Evolutionary conservation across 805 yeast species (phyloP), one percentile per base, ranked within the genome.

Genomic region (Metschnikowia similis): DNA sequence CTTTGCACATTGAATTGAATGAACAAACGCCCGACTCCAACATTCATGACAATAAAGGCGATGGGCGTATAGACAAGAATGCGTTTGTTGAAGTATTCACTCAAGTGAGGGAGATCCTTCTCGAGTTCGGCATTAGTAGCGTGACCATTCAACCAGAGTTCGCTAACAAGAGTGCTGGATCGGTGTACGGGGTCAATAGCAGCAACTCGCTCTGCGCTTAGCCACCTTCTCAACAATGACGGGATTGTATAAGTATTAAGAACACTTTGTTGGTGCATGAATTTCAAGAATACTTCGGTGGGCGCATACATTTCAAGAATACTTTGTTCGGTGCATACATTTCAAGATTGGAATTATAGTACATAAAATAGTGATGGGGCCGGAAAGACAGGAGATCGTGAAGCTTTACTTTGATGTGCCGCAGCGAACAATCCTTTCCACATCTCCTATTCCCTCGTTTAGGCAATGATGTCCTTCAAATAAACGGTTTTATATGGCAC

Each of bases 141-240:
- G 96, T 92, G 16, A 92, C 99, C 1, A 91, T 94, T 45, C 99
- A 92, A 69, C 99, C 99, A 0, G 99, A 92, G 70, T 94, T 92
- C 61, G 65, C 69, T 41, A 48, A 41, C 49, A 52, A 50, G 45
- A 45, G 35, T 13, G 47, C 45, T 17, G 45, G 53, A 32, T 49
- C 59, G 3, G 55, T 64, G 21, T 71, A 64, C 45, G 75, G 74
- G 4, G 66, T 66, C 14, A 57, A 72, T 21, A 59, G 58, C 42
- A 63, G 56, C 10, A 41, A 47, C 14, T 45, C 53, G 14, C 47
- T 53, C 13, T 53, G 56, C 45, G 46, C 48, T 14, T 53, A 39
- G 30, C 4, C 21, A 21, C 21, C 21, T 21, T 21, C 21, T 21
- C 21, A 21, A 21, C 21, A 21, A 21, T 21, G 21, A 21, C 3